These are phyloP conservation scores for Scedosporium boydii DNA, from an alignment of 2,329 filamentous ascomycete genomes.

Conservation along the genomic window DNA sequence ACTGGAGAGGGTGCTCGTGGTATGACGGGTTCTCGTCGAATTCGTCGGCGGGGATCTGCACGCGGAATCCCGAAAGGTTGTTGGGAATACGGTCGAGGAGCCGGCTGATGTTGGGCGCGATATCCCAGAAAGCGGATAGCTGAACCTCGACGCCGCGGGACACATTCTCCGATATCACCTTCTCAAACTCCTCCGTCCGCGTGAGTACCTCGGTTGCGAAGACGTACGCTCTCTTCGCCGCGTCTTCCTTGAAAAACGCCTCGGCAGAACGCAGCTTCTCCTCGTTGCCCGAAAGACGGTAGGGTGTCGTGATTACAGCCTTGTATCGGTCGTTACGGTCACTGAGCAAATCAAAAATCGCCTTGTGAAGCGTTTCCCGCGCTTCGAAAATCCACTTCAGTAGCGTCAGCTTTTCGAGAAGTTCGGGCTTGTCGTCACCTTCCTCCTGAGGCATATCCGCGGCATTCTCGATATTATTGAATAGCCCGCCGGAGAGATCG, in stretches of 20 bases:
- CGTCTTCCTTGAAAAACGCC: constrained; percentile 75
- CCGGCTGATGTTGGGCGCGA: constrained; percentile 71
- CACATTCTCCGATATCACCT: constrained; percentile 75
- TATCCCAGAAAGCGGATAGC: constrained; percentile 94
- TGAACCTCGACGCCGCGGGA: constrained; percentile 83
- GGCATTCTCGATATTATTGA: constrained; percentile 53
- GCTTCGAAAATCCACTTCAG: constrained; percentile 97
- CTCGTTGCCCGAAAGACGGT: constrained; percentile 61
- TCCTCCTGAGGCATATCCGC: constrained; percentile 85
- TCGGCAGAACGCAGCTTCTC: constrained; percentile 73
- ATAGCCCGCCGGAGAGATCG: constrained; percentile 61
- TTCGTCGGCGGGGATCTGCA: constrained; percentile 71
- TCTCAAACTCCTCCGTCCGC: constrained; percentile 67
- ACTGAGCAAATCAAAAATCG: constrained; percentile 74
- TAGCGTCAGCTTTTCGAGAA: constrained; percentile 87
- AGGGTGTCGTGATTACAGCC: constrained; percentile 73
- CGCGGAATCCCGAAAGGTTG: constrained; percentile 48
- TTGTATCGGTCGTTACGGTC: constrained; percentile 83
- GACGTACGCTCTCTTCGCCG: constrained; percentile 57
- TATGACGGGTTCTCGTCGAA: constrained; percentile 81
- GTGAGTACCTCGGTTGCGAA: constrained; percentile 64
- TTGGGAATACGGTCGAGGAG: constrained; percentile 72
- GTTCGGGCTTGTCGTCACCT: constrained; percentile 87
- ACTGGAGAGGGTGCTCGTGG: constrained; percentile 72
- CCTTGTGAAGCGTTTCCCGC: constrained; percentile 76